A percentile compares a stretch with the other conserved stretches of the same genome.
phyloP scores from a whole-genome alignment of 257 asterid genomes.

The Mitragyna speciosa region DNA sequence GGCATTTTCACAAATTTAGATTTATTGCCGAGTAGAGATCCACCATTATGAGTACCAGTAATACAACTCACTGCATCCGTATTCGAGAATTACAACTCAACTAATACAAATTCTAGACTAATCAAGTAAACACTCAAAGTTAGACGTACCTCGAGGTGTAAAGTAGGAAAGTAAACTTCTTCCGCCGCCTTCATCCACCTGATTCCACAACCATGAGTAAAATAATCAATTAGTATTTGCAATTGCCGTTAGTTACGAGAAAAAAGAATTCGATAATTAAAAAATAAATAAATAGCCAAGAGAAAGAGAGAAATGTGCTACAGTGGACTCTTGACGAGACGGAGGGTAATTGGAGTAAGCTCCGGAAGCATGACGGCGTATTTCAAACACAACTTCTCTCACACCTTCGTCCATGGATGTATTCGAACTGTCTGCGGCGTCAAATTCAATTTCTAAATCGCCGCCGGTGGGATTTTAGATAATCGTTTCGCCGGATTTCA shows the following conservation, averaged over 20 bases:
- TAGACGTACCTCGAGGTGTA: conserved; percentile 63
- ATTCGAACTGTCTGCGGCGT: conserved; percentile 12
- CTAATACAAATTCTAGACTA: not conserved
- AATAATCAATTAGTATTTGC: conserved; percentile 16
- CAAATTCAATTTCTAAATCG: conserved; percentile 18
- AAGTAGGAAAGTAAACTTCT: conserved; percentile 61
- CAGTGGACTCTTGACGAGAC: conserved; percentile 44
- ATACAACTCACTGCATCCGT: not conserved
- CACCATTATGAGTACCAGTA: not conserved
- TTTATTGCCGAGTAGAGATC: not conserved
- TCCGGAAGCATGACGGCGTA: conserved; percentile 77
- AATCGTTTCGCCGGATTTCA: conserved; percentile 35
- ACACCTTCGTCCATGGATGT: conserved; percentile 45
- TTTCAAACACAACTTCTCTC: conserved; percentile 55
- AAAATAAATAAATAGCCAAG: not conserved
- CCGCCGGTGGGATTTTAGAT: not conserved
- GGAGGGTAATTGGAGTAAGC: conserved; percentile 87
- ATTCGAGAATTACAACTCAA: not conserved
- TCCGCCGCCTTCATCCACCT: conserved; percentile 54
- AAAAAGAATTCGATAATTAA: conserved; percentile 2
- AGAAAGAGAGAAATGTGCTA: not conserved
- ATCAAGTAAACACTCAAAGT: conserved; percentile 5
- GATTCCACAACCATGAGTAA: conserved; percentile 28
- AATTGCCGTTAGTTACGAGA: not conserved
- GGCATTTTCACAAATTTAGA: not conserved